Evolutionary conservation across 2,329 filamentous ascomycete genomes (phyloP).

Genomic region (Colletotrichum zoysiae): DNA sequence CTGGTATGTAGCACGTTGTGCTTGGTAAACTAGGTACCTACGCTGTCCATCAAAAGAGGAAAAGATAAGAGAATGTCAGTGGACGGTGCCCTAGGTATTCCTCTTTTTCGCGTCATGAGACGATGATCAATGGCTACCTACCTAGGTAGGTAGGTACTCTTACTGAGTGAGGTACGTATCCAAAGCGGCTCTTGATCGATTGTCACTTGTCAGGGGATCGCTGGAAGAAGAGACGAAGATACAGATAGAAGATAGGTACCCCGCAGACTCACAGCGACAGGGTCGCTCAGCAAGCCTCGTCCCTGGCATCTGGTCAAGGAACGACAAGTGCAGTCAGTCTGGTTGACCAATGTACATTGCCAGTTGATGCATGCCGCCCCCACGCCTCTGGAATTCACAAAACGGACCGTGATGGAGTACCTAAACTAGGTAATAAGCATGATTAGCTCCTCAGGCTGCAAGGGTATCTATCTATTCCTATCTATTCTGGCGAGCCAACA

Average conservation of each 20-base stretch:
- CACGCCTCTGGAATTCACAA: neutral
- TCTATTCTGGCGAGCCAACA: neutral
- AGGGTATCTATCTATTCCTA: neutral
- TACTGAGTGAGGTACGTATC: too few species aligned
- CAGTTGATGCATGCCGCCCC: too few species aligned
- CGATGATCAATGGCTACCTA: neutral
- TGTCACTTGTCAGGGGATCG: constrained; percentile 16
- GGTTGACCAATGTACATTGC: constrained; percentile 10
- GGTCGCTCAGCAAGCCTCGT: constrained; percentile 25
- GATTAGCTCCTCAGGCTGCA: neutral
- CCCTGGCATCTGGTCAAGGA: constrained; percentile 26
- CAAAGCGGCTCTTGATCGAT: constrained; percentile 4
- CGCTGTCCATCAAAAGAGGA: constrained; percentile 23
- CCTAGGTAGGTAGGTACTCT: too few species aligned
- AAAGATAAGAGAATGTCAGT: constrained; percentile 5
- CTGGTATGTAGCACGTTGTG: constrained; percentile 18
- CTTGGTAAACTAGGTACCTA: neutral
- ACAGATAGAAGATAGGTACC: neutral
- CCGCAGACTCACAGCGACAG: constrained; percentile 32
- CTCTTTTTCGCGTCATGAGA: constrained; percentile 7
- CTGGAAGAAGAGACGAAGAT: constrained; percentile 36
- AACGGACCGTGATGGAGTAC: neutral
- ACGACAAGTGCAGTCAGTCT: constrained; percentile 8
- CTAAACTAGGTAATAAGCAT: too few species aligned
- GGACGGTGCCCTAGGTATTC: constrained; percentile 10